These are phyloP conservation scores for Delonix regia DNA, from an alignment of 306 rosid species.

Conservation along the genomic window DNA sequence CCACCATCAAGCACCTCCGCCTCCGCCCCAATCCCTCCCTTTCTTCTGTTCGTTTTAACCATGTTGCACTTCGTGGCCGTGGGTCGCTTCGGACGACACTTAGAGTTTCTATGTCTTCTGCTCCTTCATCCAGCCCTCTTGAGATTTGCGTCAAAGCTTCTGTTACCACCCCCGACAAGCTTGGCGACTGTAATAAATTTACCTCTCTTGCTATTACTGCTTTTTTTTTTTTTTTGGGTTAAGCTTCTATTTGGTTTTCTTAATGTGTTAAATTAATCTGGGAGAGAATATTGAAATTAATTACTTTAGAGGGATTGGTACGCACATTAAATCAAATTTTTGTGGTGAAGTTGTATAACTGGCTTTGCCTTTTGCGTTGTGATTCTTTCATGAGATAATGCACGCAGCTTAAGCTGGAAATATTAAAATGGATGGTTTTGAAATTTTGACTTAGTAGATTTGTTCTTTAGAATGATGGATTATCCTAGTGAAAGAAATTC, in stretches of 20 bases:
- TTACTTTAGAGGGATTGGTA: not conserved
- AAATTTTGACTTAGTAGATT: not conserved
- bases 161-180: conserved; percentile 56
- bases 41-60: conserved; percentile 28
- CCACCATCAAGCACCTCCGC: conserved; percentile 55
- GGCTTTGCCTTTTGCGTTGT: not conserved
- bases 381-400: not conserved
- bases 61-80: conserved; percentile 10
- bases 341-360: not conserved
- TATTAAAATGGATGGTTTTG: not conserved
- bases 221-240: conserved; percentile 1
- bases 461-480: not conserved
- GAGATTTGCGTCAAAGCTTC: conserved; percentile 81
- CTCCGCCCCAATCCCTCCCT: conserved; percentile 40
- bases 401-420: not conserved
- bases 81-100: conserved; percentile 35
- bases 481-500: not conserved
- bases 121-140: conserved; percentile 54
- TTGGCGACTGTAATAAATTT: conserved; percentile 73
- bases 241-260: not conserved
- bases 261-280: not conserved
- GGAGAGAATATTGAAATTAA: conserved; percentile 6
- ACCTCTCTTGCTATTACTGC: not conserved
- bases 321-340: not conserved
- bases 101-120: conserved; percentile 61